These are phyloP conservation scores for Middelhovenomyces tepae DNA, from an alignment of 805 yeast species.

Conservation along the genomic window DNA sequence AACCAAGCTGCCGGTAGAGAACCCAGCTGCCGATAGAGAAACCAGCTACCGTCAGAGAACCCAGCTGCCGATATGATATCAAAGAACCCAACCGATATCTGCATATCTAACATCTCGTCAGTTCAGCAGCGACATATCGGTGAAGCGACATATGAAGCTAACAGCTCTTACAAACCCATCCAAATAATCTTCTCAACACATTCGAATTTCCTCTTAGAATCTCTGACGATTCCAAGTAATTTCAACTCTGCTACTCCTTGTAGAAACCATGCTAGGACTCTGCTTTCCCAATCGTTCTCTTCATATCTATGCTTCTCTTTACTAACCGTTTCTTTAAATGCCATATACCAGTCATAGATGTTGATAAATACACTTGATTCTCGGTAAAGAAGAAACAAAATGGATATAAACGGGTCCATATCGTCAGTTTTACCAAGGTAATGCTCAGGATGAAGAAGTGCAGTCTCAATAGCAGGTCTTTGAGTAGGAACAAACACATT, in stretches of 20 bases:
- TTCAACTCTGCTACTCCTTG: conserved; percentile 66
- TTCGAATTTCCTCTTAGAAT: conserved; percentile 50
- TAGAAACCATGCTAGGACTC: conserved; percentile 62
- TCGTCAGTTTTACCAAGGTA: conserved; percentile 29
- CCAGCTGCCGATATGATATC: no score
- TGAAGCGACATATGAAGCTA: no score
- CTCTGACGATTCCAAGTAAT: conserved; percentile 59
- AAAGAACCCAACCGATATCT: no score
- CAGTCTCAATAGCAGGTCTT: conserved; percentile 33
- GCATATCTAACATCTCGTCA: no score
- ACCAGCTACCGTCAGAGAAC: no score
- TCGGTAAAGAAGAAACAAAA: conserved; percentile 58
- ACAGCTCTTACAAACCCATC: conserved; percentile 47
- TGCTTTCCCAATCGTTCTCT: conserved; percentile 49
- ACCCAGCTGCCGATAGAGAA: no score
- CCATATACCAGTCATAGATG: conserved; percentile 55
- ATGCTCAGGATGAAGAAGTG: conserved; percentile 34
- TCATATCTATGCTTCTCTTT: conserved; percentile 16
- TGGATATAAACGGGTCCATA: conserved; percentile 41
- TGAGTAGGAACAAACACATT: conserved; percentile 37
- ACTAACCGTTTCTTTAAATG: conserved; percentile 38
- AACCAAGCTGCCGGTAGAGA: no score
- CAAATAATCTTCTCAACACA: conserved; percentile 61
- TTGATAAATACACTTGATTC: conserved; percentile 69
- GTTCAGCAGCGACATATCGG: no score